Conservation (phyloP, 2,329 filamentous ascomycete species). For the Sporothrix mexicana region DNA sequence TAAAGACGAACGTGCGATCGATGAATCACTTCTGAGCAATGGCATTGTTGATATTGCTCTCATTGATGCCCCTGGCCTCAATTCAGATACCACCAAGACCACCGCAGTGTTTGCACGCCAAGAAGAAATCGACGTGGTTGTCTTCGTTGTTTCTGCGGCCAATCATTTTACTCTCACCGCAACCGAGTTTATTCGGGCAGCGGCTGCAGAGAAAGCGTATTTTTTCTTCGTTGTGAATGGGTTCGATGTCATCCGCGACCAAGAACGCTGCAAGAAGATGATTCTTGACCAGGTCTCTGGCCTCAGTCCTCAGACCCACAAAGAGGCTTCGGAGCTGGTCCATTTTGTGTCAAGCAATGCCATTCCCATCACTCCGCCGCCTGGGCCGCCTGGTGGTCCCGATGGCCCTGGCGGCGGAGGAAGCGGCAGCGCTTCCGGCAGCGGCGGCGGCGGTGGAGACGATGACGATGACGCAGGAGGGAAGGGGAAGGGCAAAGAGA, state of each 20-base stretch:
- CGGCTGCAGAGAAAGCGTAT: constrained; percentile 95
- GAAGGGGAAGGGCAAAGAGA: constrained; percentile 88
- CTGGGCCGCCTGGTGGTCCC: constrained; percentile 61
- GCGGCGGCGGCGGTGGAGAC: constrained; percentile 61
- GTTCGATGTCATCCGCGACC: constrained; percentile 91
- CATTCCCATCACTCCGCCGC: constrained; percentile 72
- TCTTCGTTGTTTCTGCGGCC: constrained; percentile 95
- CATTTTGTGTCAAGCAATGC: constrained; percentile 98
- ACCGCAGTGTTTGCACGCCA: constrained; percentile 96
- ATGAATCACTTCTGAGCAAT: constrained; percentile 94
- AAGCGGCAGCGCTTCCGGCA: constrained; percentile 59
- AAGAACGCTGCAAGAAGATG: constrained; percentile 87
- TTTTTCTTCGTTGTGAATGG: constrained; percentile 99
- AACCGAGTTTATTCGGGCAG: constrained; percentile 97
- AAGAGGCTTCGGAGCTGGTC: constrained; percentile 89
- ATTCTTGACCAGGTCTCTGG: constrained; percentile 87
- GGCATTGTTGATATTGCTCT: constrained; percentile 97
- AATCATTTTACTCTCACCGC: constrained; percentile 98
- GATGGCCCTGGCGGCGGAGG: constrained; percentile 61
- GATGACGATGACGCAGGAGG: constrained; percentile 67
- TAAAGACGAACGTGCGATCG: constrained; percentile 84
- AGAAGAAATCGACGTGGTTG: constrained; percentile 98
- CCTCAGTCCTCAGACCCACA: constrained; percentile 90
- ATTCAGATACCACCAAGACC: constrained; percentile 95
- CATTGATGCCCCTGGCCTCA: constrained; percentile 94